phyloP scores from a whole-genome alignment of 2,329 filamentous ascomycete species.

The Pyrenophora seminiperda region DNA sequence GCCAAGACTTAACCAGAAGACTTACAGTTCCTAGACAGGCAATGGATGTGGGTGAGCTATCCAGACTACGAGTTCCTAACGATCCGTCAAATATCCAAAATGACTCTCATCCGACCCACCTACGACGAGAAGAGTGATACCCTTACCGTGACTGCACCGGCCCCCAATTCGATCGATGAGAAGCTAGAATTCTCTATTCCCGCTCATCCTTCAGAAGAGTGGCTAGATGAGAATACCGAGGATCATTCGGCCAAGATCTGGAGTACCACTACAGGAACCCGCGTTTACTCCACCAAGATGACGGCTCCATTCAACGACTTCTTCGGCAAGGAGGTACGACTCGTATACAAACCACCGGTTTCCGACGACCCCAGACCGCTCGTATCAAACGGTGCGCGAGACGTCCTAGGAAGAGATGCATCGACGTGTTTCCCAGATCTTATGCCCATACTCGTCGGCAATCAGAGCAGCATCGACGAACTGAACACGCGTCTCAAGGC shows the following conservation, averaged over 20 bases:
- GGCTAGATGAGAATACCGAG: constrained; percentile 60
- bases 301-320: constrained; percentile 62
- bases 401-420: constrained; percentile 60
- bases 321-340: constrained; percentile 59
- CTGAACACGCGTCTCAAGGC: constrained; percentile 60
- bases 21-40: constrained; percentile 55
- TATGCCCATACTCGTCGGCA: constrained; percentile 62
- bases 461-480: constrained; percentile 61
- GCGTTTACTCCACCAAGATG: constrained; percentile 58
- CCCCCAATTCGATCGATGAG: constrained; percentile 42
- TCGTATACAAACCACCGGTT: constrained; percentile 66
- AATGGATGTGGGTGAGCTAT: constrained; percentile 69
- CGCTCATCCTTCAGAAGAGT: constrained; percentile 58
- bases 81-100: constrained; percentile 64
- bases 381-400: constrained; percentile 60
- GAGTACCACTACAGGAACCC: constrained; percentile 63
- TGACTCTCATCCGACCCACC: constrained; percentile 66
- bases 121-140: constrained; percentile 53
- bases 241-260: constrained; percentile 61
- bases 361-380: constrained; percentile 56
- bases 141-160: constrained; percentile 57
- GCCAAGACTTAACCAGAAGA: neutral
- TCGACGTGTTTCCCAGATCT: constrained; percentile 65
- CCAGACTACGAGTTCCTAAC: constrained; percentile 63
- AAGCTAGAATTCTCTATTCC: constrained; percentile 57